Evolutionary conservation across 2,329 filamentous ascomycete genomes (phyloP).

Genomic region (Emergomyces orientalis): DNA sequence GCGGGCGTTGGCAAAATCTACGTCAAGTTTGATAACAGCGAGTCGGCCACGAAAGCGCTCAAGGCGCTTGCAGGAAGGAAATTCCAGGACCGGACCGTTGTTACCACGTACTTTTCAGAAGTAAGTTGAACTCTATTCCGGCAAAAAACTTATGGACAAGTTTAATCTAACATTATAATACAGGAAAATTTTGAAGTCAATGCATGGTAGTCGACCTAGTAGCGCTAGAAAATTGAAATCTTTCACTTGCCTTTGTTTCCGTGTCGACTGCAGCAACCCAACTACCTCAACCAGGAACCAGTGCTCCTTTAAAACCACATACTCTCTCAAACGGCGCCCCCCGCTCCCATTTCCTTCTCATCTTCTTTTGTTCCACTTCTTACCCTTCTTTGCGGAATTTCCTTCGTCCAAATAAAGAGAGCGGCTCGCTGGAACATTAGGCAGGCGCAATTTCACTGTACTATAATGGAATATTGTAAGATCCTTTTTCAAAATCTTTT

Average conservation of each 20-base stretch:
- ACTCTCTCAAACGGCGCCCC: background rate
- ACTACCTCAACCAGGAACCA: background rate
- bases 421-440: background rate
- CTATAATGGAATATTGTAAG: constrained; percentile 10
- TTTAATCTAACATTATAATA: background rate
- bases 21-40: constrained; percentile 76
- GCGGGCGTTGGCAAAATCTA: constrained; percentile 95
- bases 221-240: background rate
- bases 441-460: constrained; percentile 7
- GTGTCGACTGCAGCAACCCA: background rate
- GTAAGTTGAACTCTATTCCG: constrained; percentile 39
- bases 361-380: background rate
- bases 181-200: constrained; percentile 90
- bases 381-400: background rate
- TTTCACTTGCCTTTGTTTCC: background rate
- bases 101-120: constrained; percentile 94
- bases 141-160: background rate
- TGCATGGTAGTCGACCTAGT: constrained; percentile 58
- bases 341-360: background rate
- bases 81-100: constrained; percentile 91
- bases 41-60: constrained; percentile 73
- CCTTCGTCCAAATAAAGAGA: constrained; percentile 1
- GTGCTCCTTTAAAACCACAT: background rate
- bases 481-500: background rate
- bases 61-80: constrained; percentile 87